Percentiles rank a stretch among this genome's conserved stretches.
Conservation (phyloP, 768 basidiomycete genomes). For the Leccinellum rugosiceps region DNA sequence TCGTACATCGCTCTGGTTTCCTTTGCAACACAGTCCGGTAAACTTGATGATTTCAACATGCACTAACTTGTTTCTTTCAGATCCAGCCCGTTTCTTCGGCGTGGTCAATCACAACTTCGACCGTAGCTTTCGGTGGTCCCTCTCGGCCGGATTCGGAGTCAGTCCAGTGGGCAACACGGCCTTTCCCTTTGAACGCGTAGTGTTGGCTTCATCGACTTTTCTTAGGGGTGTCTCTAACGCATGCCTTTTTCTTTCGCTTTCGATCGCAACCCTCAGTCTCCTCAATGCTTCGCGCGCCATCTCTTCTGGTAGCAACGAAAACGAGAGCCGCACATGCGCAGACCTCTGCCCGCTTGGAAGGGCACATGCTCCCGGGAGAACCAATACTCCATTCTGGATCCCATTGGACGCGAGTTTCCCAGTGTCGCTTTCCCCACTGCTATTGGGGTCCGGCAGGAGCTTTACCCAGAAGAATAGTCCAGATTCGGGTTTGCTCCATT, state of each 20-base stretch:
- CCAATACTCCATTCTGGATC: conserved; percentile 74
- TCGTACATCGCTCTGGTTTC: neutral
- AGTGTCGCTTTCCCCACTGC: conserved; percentile 51
- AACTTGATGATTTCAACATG: too few species aligned
- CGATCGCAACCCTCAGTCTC: conserved; percentile 43
- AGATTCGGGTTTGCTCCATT: conserved; percentile 55
- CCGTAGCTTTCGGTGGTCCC: neutral
- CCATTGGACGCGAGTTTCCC: conserved; percentile 61
- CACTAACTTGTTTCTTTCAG: too few species aligned
- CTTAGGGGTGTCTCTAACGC: neutral
- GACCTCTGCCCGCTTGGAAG: conserved; percentile 63
- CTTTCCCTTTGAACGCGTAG: neutral
- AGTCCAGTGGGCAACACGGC: neutral
- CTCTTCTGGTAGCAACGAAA: conserved; percentile 54
- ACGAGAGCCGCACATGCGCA: conserved; percentile 70
- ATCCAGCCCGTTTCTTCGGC: too few species aligned
- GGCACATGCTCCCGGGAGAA: conserved; percentile 77
- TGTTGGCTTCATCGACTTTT: neutral
- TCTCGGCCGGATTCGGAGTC: too few species aligned
- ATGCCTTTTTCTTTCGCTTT: conserved; percentile 13
- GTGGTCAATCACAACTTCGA: neutral
- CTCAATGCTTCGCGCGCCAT: conserved; percentile 66
- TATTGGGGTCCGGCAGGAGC: conserved; percentile 39
- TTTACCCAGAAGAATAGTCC: conserved; percentile 46
- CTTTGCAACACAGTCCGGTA: neutral